Base-by-base conservation (phyloP, 148 eudicot genomes). In the Chenopodium suecicum region DNA sequence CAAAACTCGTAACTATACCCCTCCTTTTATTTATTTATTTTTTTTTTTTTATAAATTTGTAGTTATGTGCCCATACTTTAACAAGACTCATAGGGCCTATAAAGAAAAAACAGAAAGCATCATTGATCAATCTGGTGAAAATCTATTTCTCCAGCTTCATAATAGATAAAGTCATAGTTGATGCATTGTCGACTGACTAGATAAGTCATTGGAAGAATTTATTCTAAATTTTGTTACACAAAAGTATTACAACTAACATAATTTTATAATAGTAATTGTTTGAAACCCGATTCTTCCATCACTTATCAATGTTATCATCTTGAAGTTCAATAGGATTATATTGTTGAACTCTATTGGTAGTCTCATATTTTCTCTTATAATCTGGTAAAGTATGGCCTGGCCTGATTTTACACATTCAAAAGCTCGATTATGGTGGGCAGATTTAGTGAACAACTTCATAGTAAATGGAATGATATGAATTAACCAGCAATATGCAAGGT, bases 311-410 rank as follows among this genome's bases (percentile, higher is more conserved):
- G 29, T 27, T 27, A 46, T 46, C 7, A 46, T 46, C 47, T 52
- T 9, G 37, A 22, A 32, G 60, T 32, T 37, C 47, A 82, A 9
- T 32, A 12, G 64, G 58, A 29, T 70, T 56, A 37, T 47, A 41
- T 22, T 72, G 56, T 31, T 71, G 66, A 19, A 58, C 66, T 70
- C 37, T 47, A 25, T 41, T 6, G 54, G 44, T 52, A n/a, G 48
- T 50, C 75, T 80, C 47, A 68, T 52, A 63, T 64, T 10, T 41
- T 17, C 34, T 69, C 48, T 54, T 58, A 67, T 63, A 31, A 77
- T 84, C 82, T 94, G 99, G 99, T 79, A 90, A 94, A n/a, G 99
- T 96, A 72, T 96, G 99, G 99, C 99, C 99, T 52, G 99, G 99
- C 99, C 99, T 69, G 99, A 96, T 86, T 96, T 85, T 85, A 92